A percentile compares a stretch with the other conserved stretches of the same genome.
phyloP scores from a whole-genome alignment of 352 stramenopile species.

The Globisporangium nagaii region DNA sequence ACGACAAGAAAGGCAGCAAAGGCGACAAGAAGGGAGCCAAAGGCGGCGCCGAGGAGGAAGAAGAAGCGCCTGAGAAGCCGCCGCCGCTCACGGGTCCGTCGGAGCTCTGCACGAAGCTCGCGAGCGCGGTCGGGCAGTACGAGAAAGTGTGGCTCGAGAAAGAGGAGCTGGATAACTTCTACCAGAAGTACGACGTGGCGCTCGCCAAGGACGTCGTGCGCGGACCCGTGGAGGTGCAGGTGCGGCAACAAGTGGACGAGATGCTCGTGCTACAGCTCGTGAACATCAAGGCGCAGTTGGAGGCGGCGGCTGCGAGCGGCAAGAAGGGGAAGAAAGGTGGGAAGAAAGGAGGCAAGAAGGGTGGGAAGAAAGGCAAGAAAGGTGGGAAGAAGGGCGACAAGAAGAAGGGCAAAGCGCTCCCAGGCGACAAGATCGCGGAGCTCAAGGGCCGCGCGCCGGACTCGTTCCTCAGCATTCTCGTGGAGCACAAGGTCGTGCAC shows the following conservation, averaged over 20 bases:
- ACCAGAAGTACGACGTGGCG: conserved; percentile 91
- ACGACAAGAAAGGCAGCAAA: conserved; percentile 48
- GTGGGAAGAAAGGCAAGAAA: conserved; percentile 40
- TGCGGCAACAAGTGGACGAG: conserved; percentile 90
- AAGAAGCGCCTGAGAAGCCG: conserved; percentile 71
- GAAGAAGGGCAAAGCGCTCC: too few species aligned
- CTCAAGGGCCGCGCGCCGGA: conserved; percentile 86
- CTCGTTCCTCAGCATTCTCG: conserved; percentile 86
- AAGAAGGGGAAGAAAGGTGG: conserved; percentile 83
- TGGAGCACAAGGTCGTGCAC: conserved; percentile 89
- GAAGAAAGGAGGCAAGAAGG: conserved; percentile 54
- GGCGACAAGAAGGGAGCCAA: conserved; percentile 52
- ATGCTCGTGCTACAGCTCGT: conserved; percentile 92
- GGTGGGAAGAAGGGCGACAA: conserved; percentile 75
- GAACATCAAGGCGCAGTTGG: conserved; percentile 92
- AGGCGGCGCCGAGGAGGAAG: conserved; percentile 44
- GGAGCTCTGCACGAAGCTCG: conserved; percentile 78
- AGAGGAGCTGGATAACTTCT: conserved; percentile 88
- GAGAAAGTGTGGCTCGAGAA: conserved; percentile 86
- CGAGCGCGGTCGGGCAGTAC: conserved; percentile 55
- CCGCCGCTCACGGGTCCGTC: conserved; percentile 84
- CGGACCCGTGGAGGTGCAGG: conserved; percentile 78
- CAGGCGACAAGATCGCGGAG: conserved; percentile 83
- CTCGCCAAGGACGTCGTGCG: conserved; percentile 89
- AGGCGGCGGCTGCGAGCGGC: conserved; percentile 45